Conservation (phyloP, 371 early-diverging fungal genomes). For the Mucor piriformis region DNA sequence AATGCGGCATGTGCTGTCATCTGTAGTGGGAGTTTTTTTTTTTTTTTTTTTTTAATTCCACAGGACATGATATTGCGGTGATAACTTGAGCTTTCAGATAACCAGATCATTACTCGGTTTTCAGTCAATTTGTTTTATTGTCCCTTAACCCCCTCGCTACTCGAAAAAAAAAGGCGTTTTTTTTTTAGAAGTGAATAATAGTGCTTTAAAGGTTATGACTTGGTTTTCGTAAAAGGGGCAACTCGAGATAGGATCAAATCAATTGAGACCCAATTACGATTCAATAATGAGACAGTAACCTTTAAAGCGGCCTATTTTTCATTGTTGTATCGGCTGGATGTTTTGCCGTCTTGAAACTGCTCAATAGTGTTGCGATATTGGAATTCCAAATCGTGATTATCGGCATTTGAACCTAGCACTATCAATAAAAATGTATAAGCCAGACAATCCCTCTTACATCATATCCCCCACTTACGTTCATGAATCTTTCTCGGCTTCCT, state of each 20-base stretch:
- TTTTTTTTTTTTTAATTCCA: too few relatives aligned
- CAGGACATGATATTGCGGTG: too few relatives aligned
- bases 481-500: slow-evolving; percentile 27
- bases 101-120: too few relatives aligned
- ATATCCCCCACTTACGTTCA: slow-evolving; percentile 14
- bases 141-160: slow-evolving; percentile 7
- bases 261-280: too few relatives aligned
- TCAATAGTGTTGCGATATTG: not conserved
- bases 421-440: not conserved
- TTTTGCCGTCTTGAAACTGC: not conserved
- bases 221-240: too few relatives aligned
- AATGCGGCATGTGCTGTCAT: too few relatives aligned
- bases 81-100: too few relatives aligned
- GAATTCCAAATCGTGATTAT: not conserved
- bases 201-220: slow-evolving; percentile 3
- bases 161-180: not conserved
- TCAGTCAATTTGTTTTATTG: slow-evolving; percentile 14
- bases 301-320: slow-evolving; percentile 7
- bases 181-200: not conserved
- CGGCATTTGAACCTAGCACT: slow-evolving; percentile 5
- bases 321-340: not conserved
- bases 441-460: too few relatives aligned
- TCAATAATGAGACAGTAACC: not conserved
- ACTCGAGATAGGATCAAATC: too few relatives aligned
- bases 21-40: too few relatives aligned